A percentile compares a stretch with the other conserved stretches of the same genome.
Evolutionary conservation across 2,329 filamentous ascomycete genomes (phyloP).

Genomic region (Botrytis porri): DNA sequence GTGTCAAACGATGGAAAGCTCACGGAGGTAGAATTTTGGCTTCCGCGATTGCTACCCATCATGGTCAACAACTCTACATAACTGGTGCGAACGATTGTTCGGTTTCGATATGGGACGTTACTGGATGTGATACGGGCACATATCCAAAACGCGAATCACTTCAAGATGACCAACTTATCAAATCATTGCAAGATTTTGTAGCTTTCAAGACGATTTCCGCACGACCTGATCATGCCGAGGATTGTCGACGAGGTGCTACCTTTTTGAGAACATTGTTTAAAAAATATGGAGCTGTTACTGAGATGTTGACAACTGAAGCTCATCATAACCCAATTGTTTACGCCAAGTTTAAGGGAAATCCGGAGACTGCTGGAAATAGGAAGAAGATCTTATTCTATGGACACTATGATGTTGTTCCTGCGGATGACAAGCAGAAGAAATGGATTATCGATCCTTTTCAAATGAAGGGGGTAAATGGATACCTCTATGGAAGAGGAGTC

Average conservation of each 20-base stretch:
- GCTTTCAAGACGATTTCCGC: slow-evolving; percentile 91
- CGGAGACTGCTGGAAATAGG: slow-evolving; percentile 59
- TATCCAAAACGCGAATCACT: slow-evolving; percentile 27
- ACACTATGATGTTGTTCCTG: slow-evolving; percentile 95
- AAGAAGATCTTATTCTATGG: slow-evolving; percentile 96
- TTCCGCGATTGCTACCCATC: slow-evolving; percentile 70
- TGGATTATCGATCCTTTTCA: slow-evolving; percentile 89
- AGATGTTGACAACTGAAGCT: slow-evolving; percentile 81
- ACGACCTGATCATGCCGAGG: slow-evolving; percentile 78
- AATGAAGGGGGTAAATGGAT: slow-evolving; percentile 86
- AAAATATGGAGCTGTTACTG: slow-evolving; percentile 82
- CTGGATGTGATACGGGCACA: slow-evolving; percentile 37
- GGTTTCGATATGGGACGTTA: slow-evolving; percentile 83
- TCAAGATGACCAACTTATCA: slow-evolving; percentile 58
- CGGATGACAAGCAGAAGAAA: slow-evolving; percentile 75
- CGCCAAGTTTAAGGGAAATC: slow-evolving; percentile 80
- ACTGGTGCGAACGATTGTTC: slow-evolving; percentile 92
- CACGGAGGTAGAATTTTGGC: slow-evolving; percentile 85
- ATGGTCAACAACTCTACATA: slow-evolving; percentile 78
- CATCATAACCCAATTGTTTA: slow-evolving; percentile 86
- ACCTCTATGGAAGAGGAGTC: slow-evolving; percentile 91
- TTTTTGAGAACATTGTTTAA: slow-evolving; percentile 90
- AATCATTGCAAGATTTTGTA: slow-evolving; percentile 79
- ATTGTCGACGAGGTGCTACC: slow-evolving; percentile 88
- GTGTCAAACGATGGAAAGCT: slow-evolving; percentile 73